Evolutionary conservation across 495 filamentous ascomycete species (phyloP).

Genomic region (Mytilinidion resinicola): DNA sequence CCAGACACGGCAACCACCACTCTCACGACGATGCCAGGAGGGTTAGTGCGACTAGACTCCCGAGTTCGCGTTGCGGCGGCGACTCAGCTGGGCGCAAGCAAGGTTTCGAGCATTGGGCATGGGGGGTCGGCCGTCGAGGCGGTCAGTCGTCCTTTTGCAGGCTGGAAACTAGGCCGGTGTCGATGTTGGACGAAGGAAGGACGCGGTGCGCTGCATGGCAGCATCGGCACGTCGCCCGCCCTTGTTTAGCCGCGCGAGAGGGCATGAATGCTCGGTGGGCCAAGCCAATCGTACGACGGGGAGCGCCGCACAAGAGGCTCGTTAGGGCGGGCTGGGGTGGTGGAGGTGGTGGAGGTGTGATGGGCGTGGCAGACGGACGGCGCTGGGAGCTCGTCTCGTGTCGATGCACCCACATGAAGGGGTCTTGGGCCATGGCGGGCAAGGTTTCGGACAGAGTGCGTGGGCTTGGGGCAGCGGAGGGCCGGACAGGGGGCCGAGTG

Average conservation of each 20-base stretch:
- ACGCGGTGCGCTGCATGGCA: slow-evolving; percentile 9
- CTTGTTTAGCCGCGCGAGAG: slow-evolving; percentile 18
- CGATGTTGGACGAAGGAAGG: slow-evolving; percentile 26
- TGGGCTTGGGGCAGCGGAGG: background rate
- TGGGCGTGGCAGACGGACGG: background rate
- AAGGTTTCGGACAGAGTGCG: slow-evolving; percentile 24
- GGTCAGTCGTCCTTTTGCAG: slow-evolving; percentile 12
- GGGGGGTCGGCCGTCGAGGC: slow-evolving; percentile 23
- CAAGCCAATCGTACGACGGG: slow-evolving; percentile 2
- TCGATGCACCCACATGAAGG: slow-evolving; percentile 12
- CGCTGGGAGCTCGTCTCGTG: slow-evolving; percentile 16
- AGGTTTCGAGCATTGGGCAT: slow-evolving; percentile 10
- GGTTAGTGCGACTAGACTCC: slow-evolving; percentile 17
- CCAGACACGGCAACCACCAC: slow-evolving; percentile 16
- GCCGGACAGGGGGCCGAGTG: slow-evolving; percentile 17
- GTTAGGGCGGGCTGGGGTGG: slow-evolving; percentile 2
- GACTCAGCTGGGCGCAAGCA: slow-evolving; percentile 27
- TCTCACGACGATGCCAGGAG: slow-evolving; percentile 9
- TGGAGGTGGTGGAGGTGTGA: background rate
- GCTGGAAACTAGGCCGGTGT: slow-evolving; percentile 8
- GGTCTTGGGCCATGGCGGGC: slow-evolving; percentile 15
- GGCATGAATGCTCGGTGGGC: background rate
- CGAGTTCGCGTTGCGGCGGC: slow-evolving; percentile 19
- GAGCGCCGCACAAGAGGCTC: too few relatives aligned
- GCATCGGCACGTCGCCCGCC: background rate